phyloP scores from a whole-genome alignment of 805 yeast species.

The Kodamaea restingae region DNA sequence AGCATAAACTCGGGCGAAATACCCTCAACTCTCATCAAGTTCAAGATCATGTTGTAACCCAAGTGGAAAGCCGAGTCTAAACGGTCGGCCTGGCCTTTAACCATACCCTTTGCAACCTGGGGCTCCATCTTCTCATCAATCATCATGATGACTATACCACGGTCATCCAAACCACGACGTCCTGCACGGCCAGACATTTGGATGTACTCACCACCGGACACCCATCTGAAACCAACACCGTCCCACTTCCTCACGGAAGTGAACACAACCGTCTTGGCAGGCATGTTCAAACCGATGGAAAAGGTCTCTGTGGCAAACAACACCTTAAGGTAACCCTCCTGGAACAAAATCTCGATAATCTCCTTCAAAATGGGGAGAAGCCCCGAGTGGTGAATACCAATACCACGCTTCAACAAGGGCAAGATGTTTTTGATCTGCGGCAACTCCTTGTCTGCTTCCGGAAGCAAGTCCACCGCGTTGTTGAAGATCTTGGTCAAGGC shows the following conservation, averaged over 20 bases:
- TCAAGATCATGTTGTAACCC: constrained; percentile 95
- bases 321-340: constrained; percentile 92
- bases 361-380: constrained; percentile 88
- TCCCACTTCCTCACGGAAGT: constrained; percentile 98
- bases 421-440: constrained; percentile 92
- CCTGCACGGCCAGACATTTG: constrained; percentile 99
- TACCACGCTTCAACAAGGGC: constrained; percentile 89
- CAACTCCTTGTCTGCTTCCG: constrained; percentile 85
- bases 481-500: constrained; percentile 85
- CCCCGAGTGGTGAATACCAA: constrained; percentile 98
- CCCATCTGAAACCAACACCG: constrained; percentile 97
- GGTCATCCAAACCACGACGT: constrained; percentile 97
- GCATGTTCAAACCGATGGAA: constrained; percentile 98
- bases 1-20: constrained; percentile 97
- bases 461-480: constrained; percentile 83
- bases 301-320: constrained; percentile 97
- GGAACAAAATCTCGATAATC: constrained; percentile 92
- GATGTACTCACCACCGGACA: constrained; percentile 98
- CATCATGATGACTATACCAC: constrained; percentile 99
- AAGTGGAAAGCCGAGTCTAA: constrained; percentile 96
- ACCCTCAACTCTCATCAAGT: constrained; percentile 95
- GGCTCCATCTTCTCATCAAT: constrained; percentile 99
- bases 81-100: constrained; percentile 97
- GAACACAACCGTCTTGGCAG: constrained; percentile 97
- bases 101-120: constrained; percentile 98